These are phyloP conservation scores for Blastobotrys mokoenaii DNA, from an alignment of 805 yeast species.

Conservation along the genomic window DNA sequence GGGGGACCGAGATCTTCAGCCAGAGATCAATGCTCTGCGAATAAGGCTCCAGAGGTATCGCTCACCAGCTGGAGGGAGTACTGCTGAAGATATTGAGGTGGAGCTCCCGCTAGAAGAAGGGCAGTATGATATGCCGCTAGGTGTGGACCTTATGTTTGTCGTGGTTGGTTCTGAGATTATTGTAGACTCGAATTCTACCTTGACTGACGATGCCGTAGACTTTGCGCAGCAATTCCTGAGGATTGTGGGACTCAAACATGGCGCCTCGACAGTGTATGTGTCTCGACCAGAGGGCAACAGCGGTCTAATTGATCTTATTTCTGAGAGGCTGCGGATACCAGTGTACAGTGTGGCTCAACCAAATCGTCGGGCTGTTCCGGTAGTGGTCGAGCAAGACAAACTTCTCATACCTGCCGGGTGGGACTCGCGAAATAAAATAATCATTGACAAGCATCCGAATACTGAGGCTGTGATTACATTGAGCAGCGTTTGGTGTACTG, in stretches of 20 bases:
- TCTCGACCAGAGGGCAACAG: conserved; percentile 7
- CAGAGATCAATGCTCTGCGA: conserved; percentile 1
- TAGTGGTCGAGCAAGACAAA: conserved; percentile 18
- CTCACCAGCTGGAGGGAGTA: neutral
- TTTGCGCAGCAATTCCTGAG: conserved; percentile 25
- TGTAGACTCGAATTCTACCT: neutral
- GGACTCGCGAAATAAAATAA: conserved; percentile 28
- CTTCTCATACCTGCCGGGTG: conserved; percentile 28
- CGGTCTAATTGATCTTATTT: conserved; percentile 11
- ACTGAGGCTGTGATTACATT: conserved; percentile 17
- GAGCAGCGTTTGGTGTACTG: conserved; percentile 4
- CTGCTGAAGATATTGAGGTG: conserved; percentile 2
- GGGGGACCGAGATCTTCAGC: conserved; percentile 6
- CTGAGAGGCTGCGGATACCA: conserved; percentile 18
- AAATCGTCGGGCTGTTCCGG: conserved; percentile 11
- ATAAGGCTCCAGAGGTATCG: conserved; percentile 13
- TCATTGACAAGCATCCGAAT: conserved; percentile 11
- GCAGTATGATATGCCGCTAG: conserved; percentile 23
- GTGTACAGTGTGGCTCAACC: conserved; percentile 10
- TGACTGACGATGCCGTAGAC: conserved; percentile 21
- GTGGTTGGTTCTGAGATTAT: conserved; percentile 15
- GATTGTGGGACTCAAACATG: conserved; percentile 16
- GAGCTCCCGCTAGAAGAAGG: conserved; percentile 25
- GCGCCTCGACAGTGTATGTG: conserved; percentile 12
- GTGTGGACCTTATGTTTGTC: conserved; percentile 20